These are phyloP conservation scores for Hippophae gyantsensis DNA, from an alignment of 306 rosid species.

Conservation along the genomic window DNA sequence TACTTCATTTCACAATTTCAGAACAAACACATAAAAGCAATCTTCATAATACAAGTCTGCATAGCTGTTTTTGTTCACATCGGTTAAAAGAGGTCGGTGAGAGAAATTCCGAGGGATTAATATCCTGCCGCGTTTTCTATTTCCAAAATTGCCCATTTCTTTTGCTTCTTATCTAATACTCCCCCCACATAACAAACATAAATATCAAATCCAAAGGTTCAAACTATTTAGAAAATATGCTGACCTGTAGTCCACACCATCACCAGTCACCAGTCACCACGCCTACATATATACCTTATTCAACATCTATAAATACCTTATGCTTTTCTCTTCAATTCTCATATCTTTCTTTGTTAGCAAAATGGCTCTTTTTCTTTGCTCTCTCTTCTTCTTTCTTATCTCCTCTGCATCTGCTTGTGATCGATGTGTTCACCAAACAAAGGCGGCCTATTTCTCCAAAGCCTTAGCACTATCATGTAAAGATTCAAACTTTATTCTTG, in stretches of 20 bases:
- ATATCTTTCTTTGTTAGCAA: conserved; percentile 3
- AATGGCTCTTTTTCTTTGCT: conserved; percentile 38
- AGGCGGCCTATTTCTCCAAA: conserved; percentile 45
- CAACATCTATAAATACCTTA: conserved; percentile 13
- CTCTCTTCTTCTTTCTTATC: conserved; percentile 31
- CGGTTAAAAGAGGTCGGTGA: conserved; percentile 23
- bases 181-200: neutral
- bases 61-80: conserved; percentile 1
- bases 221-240: conserved; percentile 20
- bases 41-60: neutral
- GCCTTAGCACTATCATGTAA: conserved; percentile 58
- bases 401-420: conserved; percentile 61
- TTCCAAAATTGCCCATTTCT: conserved; percentile 13
- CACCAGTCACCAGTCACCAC: no score
- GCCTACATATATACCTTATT: neutral
- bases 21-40: neutral
- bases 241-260: conserved; percentile 35
- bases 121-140: conserved; percentile 10
- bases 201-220: neutral
- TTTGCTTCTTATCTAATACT: conserved; percentile 24
- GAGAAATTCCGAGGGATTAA: neutral
- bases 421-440: conserved; percentile 54
- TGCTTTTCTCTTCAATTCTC: conserved; percentile 6
- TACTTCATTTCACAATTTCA: neutral
- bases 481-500: neutral